Evolutionary conservation across 2,329 filamentous ascomycete genomes (phyloP), one percentile per base, ranked within the genome.

Genomic region (Coniochaeta sp.): DNA sequence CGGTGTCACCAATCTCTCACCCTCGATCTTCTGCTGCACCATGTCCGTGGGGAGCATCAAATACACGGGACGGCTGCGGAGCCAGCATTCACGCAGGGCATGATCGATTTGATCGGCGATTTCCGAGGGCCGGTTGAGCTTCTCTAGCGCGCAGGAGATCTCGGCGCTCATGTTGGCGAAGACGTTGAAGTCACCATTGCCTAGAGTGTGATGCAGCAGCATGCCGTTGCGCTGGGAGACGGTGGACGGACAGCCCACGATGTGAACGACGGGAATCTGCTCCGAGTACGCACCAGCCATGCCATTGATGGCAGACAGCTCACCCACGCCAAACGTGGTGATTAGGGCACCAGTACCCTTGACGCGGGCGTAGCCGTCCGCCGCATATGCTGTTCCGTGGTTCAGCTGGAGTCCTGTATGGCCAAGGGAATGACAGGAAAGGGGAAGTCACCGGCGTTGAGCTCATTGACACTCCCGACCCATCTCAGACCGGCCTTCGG

Each of bases 31-130:
- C 71, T 86, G 83, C 66, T 86, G 77, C 11, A 90, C 86, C 80
- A 95, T 89, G 70, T 96, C 90, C 17, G 89, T 90, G 2, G 92
- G 91, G 9, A 96, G 78, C 70, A 88, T 88, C 67, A 96, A 86
- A 74, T 96, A 96, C 57, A 96, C 89, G 2, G 92, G 92, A 22
- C 89, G 83, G 62, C 87, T 90, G 60, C 83, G 79, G 52, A 90
- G 74, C 77, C 84, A 91, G 71, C 90, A 95, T 73, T 91, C 81
- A 34, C 83, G 83, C 31, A 96, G 81, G 3, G 89, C 85, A 67
- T 90, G 81, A 71, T 96, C 92, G 66, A 96, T 93, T 68, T 91
- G 84, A 16, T 79, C 77, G 11, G 90, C 87, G 47, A 89, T 89
- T 65, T 90, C 87, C 61, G 80, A 74, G 1, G 88, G 84, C 64